These are phyloP conservation scores for Botrytis byssoidea DNA, from an alignment of 2,329 filamentous ascomycete genomes.

Conservation along the genomic window DNA sequence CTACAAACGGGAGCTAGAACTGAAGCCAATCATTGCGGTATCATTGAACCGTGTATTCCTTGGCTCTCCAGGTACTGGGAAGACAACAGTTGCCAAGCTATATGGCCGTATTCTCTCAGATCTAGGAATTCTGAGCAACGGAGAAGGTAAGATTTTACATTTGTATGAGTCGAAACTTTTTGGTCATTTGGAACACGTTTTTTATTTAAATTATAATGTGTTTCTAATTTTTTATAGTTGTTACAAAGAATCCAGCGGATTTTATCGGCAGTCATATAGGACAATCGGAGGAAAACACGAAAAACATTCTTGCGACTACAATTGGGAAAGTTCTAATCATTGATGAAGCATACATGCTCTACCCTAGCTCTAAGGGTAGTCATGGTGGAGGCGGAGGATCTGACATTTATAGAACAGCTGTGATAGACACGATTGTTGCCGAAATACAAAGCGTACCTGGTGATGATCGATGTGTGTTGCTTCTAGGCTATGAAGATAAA, in stretches of 20 bases:
- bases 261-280: constrained; percentile 66
- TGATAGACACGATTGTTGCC: constrained; percentile 70
- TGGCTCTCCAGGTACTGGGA: constrained; percentile 72
- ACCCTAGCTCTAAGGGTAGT: constrained; percentile 37
- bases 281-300: constrained; percentile 68
- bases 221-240: constrained; percentile 45
- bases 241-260: constrained; percentile 71
- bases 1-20: constrained; percentile 62
- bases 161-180: no score
- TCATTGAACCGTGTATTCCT: constrained; percentile 69
- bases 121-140: constrained; percentile 64
- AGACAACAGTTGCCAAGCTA: constrained; percentile 71
- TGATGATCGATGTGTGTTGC: constrained; percentile 69
- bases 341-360: constrained; percentile 74
- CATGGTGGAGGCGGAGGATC: constrained; percentile 34
- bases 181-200: no score
- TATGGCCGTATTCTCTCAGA: constrained; percentile 69
- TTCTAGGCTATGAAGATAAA: constrained; percentile 67
- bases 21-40: constrained; percentile 58
- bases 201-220: no score
- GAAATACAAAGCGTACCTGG: constrained; percentile 68
- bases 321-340: constrained; percentile 75
- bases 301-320: constrained; percentile 64
- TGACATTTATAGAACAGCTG: constrained; percentile 58
- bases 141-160: constrained; percentile 53